These are phyloP conservation scores for Euphorbia schlechtendalii DNA, from an alignment of 441 rosid species.

Conservation along the genomic window DNA sequence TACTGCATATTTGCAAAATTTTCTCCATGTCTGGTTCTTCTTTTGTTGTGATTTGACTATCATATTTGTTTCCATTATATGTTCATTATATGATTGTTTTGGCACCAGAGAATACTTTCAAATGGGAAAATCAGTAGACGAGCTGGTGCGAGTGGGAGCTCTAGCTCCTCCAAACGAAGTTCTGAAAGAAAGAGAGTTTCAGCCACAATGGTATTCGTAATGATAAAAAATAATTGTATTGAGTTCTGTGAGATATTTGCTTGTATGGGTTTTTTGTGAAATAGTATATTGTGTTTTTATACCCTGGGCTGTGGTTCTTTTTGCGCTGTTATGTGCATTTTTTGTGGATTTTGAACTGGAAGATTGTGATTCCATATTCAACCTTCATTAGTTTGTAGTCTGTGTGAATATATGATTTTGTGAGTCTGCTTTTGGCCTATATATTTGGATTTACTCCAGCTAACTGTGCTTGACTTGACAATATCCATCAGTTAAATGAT, in stretches of 20 bases:
- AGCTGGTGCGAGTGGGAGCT: slow-evolving; percentile 41
- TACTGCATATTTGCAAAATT: neutral
- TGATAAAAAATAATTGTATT: neutral
- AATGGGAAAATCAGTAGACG: slow-evolving; percentile 50
- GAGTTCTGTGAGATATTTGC: neutral
- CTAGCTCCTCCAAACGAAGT: slow-evolving; percentile 49
- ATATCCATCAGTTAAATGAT: neutral
- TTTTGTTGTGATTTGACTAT: neutral
- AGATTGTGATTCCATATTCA: neutral
- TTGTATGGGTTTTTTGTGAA: neutral
- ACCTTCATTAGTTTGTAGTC: too few species aligned
- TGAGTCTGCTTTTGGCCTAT: neutral
- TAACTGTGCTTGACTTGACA: neutral
- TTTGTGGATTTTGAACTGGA: neutral
- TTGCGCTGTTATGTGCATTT: neutral
- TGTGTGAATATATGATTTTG: too few species aligned
- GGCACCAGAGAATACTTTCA: slow-evolving; percentile 42
- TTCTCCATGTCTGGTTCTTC: neutral
- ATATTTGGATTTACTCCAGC: too few species aligned
- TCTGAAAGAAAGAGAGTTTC: slow-evolving; percentile 57
- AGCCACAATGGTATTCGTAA: slow-evolving; percentile 38
- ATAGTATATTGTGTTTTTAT: neutral
- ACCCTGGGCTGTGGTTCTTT: neutral
- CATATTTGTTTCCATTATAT: neutral
- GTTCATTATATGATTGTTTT: slow-evolving; percentile 6